Base-by-base conservation (phyloP, 2,329 filamentous ascomycete species). In the Claviceps sp. region DNA sequence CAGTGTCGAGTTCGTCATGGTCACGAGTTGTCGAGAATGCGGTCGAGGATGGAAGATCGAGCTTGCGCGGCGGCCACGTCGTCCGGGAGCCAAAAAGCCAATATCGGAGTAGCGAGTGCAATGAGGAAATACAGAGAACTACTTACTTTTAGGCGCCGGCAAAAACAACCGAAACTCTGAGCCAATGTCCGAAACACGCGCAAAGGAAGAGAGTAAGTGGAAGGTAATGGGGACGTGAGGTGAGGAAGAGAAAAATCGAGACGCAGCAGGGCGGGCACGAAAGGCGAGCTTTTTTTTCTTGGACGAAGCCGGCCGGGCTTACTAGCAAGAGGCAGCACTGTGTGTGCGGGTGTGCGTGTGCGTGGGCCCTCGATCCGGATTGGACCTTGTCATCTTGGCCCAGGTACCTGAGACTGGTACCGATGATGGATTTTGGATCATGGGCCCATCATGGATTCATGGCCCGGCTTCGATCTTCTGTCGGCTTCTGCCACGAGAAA, bases 81-180 rank as follows among this genome's bases (percentile, higher is more conserved):
- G 48, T 34, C 26, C 44, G 43, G 9, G 16, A 44, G n/a, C 37
- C 48, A 22, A n/a, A 41, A 49, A 45, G 49, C 46, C 41, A 37
- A 24, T 20, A 37, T 45, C 8, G 34, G 46, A n/a, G 30, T 13
- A 16, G 18, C 20, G 20, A 22, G 41, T 11, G 38, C 37, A 40
- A 43, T 42, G 47, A 24, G 44, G 20, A 53, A 9, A 37, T 37
- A 30, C 18, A 58, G 42, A 43, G 58, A 45, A 55, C 58, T 57
- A 75, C 73, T 75, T 66, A 76, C 73, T 75, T 75, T 76, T 75
- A 67, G 66, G 72, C 71, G 72, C 72, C 72, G 70, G 68, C 66
- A 72, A 72, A 68, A 72, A 70, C 68, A 68, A 68, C 64, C 66
- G 65, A 66, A 67, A 67, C 61, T 67, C 64, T 68, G 61, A 67